Evolutionary conservation across 495 filamentous ascomycete species (phyloP).

Genomic region (Talaromyces trachyspermus): DNA sequence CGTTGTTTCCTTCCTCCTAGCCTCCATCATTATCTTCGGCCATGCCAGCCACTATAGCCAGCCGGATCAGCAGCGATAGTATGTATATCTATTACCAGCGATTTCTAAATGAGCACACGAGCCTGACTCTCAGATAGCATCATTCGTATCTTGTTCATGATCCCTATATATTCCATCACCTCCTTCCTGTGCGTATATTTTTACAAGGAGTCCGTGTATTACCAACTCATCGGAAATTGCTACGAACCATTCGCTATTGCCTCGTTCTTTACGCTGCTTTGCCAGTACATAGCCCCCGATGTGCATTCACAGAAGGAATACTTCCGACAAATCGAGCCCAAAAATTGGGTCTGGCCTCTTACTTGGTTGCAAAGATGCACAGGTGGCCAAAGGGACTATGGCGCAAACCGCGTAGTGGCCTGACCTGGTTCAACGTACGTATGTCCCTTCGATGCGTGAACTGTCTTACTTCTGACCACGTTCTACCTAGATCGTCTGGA

Average conservation of each 20-base stretch:
- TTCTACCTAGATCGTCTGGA: slow-evolving; percentile 77
- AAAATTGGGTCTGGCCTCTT: slow-evolving; percentile 71
- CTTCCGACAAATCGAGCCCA: slow-evolving; percentile 62
- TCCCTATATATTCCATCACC: slow-evolving; percentile 75
- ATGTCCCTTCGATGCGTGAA: background rate
- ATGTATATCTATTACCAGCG: slow-evolving; percentile 20
- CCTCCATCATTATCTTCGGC: slow-evolving; percentile 53
- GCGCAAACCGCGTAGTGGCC: slow-evolving; percentile 70
- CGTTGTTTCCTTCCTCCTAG: slow-evolving; percentile 46
- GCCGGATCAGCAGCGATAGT: slow-evolving; percentile 64
- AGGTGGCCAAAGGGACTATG: slow-evolving; percentile 48
- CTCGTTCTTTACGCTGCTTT: slow-evolving; percentile 84
- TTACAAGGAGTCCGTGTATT: slow-evolving; percentile 78
- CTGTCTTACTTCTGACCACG: background rate
- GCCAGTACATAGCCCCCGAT: slow-evolving; percentile 72
- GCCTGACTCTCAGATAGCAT: too few species aligned
- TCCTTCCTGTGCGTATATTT: slow-evolving; percentile 70
- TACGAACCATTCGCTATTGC: slow-evolving; percentile 92
- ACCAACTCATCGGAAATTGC: slow-evolving; percentile 71
- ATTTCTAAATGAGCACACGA: slow-evolving; percentile 6
- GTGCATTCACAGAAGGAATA: slow-evolving; percentile 83
- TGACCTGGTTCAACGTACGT: slow-evolving; percentile 92
- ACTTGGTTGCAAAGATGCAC: slow-evolving; percentile 56
- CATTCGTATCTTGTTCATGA: slow-evolving; percentile 87
- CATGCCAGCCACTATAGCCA: slow-evolving; percentile 65